These are phyloP conservation scores for Trametes coccinea DNA, from an alignment of 768 basidiomycete genomes.

Conservation along the genomic window DNA sequence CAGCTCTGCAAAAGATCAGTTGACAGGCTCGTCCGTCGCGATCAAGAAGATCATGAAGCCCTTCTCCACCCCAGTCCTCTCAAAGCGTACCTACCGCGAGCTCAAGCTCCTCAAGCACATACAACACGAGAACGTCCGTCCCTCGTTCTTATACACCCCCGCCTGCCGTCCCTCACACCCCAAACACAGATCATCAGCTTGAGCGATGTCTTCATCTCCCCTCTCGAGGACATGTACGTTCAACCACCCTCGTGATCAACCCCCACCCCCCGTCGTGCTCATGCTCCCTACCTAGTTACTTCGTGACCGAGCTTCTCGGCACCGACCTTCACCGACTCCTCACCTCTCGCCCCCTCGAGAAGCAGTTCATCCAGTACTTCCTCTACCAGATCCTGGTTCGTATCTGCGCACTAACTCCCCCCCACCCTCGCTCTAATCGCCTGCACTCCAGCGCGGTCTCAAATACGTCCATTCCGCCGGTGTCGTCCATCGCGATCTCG, in stretches of 20 bases:
- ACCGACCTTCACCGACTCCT: slow-evolving; percentile 97
- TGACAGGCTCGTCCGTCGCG: slow-evolving; percentile 90
- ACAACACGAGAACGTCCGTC: slow-evolving; percentile 91
- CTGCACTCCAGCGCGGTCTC: slow-evolving; percentile 72
- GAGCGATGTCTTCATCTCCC: slow-evolving; percentile 98
- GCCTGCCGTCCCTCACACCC: background rate
- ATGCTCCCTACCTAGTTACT: slow-evolving; percentile 64
- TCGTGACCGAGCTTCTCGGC: slow-evolving; percentile 96
- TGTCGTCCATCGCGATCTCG: slow-evolving; percentile 96
- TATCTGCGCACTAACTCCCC: slow-evolving; percentile 14
- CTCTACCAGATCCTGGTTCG: slow-evolving; percentile 95
- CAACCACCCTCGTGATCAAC: background rate
- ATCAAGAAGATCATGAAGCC: slow-evolving; percentile 99
- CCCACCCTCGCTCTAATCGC: background rate
- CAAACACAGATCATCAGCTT: slow-evolving; percentile 87
- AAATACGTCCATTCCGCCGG: slow-evolving; percentile 99
- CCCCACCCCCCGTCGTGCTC: background rate
- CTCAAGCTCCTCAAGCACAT: slow-evolving; percentile 98
- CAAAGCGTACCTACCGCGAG: slow-evolving; percentile 96
- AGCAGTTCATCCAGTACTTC: slow-evolving; percentile 99
- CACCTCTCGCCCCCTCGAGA: slow-evolving; percentile 95
- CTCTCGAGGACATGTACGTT: slow-evolving; percentile 93
- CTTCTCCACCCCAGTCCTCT: slow-evolving; percentile 97
- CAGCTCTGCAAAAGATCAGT: slow-evolving; percentile 93
- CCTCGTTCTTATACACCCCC: slow-evolving; percentile 11